Evolutionary conservation across 768 basidiomycete species (phyloP).

Genomic region (Boletellus ananiceps): DNA sequence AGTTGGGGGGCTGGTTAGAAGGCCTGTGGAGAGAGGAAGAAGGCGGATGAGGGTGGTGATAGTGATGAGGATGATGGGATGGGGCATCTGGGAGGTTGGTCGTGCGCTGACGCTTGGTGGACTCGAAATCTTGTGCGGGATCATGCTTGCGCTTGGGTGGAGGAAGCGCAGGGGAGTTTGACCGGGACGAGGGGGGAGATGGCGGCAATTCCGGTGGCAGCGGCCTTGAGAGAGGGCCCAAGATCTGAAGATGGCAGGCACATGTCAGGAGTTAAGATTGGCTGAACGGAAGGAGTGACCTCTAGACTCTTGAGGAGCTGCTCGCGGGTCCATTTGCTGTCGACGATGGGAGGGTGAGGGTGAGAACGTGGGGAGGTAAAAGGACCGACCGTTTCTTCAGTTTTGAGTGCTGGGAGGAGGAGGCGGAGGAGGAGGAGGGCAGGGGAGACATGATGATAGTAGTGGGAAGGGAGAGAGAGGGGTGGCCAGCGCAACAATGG

Average conservation of each 20-base stretch:
- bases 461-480: constrained; percentile 35
- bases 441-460: constrained; percentile 34
- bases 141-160: constrained; percentile 39
- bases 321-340: constrained; percentile 32
- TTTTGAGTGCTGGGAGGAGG: constrained; percentile 20
- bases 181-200: constrained; percentile 43
- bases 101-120: constrained; percentile 32
- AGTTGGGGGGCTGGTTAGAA: constrained; percentile 20
- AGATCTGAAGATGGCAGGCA: constrained; percentile 30
- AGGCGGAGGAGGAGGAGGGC: constrained; percentile 25
- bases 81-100: constrained; percentile 20
- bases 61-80: constrained; percentile 29
- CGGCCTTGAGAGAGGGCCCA: constrained; percentile 36
- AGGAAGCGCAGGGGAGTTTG: constrained; percentile 36
- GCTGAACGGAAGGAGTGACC: constrained; percentile 25
- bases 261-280: constrained; percentile 16
- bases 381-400: constrained; percentile 34
- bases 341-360: constrained; percentile 23
- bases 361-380: constrained; percentile 6
- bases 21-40: constrained; percentile 17
- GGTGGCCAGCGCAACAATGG: constrained; percentile 42
- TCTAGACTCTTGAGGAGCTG: constrained; percentile 39
- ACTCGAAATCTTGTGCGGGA: constrained; percentile 21
- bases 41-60: constrained; percentile 25
- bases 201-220: constrained; percentile 44